These are phyloP conservation scores for Solanum pimpinellifolium DNA, from an alignment of 257 asterid species.

Conservation along the genomic window DNA sequence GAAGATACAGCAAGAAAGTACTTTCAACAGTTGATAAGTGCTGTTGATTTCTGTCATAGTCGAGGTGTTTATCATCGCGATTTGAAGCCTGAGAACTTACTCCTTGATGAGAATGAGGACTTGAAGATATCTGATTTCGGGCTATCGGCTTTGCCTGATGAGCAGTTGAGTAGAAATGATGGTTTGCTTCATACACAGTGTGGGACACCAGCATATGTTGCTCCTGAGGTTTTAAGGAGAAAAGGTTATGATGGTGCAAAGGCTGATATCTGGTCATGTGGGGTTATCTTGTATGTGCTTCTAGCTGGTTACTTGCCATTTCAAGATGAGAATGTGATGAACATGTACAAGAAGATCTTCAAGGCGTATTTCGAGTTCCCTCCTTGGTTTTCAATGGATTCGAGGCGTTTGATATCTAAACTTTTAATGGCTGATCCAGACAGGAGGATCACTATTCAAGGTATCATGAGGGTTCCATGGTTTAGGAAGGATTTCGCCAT, in stretches of 20 bases:
- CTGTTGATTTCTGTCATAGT: constrained; percentile 31
- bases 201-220: constrained; percentile 49
- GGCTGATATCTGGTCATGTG: constrained; percentile 59
- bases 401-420: constrained; percentile 31
- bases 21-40: constrained; percentile 41
- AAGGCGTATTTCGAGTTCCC: constrained; percentile 35
- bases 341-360: constrained; percentile 32
- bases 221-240: constrained; percentile 39
- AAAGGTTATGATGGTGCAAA: constrained; percentile 49
- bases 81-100: constrained; percentile 49
- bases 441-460: constrained; percentile 30
- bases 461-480: constrained; percentile 42
- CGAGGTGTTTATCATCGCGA: constrained; percentile 22
- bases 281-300: constrained; percentile 43
- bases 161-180: constrained; percentile 2
- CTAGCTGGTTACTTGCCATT: constrained; percentile 52
- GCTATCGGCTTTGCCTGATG: constrained; percentile 37
- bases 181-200: constrained; percentile 54
- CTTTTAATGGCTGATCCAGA: constrained; percentile 33
- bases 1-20: constrained; percentile 41
- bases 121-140: constrained; percentile 56
- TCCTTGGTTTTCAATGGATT: constrained; percentile 37
- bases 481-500: constrained; percentile 21
- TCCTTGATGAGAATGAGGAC: constrained; percentile 44
- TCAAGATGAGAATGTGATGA: constrained; percentile 25